A percentile compares a stretch with the other conserved stretches of the same genome.
These are phyloP conservation scores for Tylopilus rubrobrunneus DNA, from an alignment of 768 basidiomycete genomes.

Conservation along the genomic window DNA sequence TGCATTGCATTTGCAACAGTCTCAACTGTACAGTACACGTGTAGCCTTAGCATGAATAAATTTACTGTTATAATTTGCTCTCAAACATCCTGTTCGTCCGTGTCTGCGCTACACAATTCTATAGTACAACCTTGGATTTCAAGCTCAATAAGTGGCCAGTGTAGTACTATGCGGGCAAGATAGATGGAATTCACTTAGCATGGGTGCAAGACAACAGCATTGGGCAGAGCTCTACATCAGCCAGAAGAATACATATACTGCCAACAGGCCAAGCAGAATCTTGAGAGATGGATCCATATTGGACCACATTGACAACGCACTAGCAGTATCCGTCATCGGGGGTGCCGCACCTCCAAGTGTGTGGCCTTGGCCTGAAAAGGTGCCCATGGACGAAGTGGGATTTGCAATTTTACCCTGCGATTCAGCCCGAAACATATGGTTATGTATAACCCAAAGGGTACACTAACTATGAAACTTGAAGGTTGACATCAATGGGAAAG, in stretches of 20 bases:
- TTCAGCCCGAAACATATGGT: too few relatives aligned
- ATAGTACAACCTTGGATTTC: too few relatives aligned
- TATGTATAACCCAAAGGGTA: too few relatives aligned
- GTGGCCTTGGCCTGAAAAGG: conserved; percentile 72
- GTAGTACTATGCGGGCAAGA: neutral
- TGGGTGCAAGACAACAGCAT: neutral
- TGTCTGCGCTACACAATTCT: neutral
- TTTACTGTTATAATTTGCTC: neutral
- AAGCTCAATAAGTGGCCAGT: too few relatives aligned
- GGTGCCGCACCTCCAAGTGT: conserved; percentile 56
- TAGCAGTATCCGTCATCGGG: conserved; percentile 34
- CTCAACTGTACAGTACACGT: neutral
- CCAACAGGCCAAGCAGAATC: conserved; percentile 58
- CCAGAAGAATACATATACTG: conserved; percentile 59
- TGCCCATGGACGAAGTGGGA: conserved; percentile 35
- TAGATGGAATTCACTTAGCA: neutral
- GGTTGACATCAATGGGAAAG: too few relatives aligned
- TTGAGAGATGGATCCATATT: conserved; percentile 67
- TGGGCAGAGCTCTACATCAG: conserved; percentile 27
- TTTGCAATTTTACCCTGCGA: too few relatives aligned
- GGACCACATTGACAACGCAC: conserved; percentile 35
- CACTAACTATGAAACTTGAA: too few relatives aligned
- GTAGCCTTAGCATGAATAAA: neutral
- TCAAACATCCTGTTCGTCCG: neutral
- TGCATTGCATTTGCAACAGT: neutral